phyloP scores from a whole-genome alignment of 768 basidiomycete species.

The Tulasnella sp. region DNA sequence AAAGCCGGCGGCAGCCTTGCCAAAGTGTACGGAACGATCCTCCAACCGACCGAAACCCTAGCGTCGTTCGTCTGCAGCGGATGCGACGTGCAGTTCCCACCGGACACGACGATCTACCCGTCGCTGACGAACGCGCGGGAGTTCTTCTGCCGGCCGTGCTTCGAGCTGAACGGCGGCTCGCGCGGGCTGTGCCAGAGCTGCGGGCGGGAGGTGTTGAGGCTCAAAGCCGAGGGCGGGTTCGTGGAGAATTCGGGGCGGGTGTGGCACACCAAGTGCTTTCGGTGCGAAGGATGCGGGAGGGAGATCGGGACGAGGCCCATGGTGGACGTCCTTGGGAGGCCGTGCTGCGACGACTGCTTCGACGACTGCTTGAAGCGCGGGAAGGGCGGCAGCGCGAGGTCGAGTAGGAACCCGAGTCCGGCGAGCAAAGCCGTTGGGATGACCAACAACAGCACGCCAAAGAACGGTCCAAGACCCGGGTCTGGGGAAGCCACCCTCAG shows the following conservation, averaged over 20 bases:
- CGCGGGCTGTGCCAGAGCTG: constrained; percentile 63
- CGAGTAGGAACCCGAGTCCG: constrained; percentile 9
- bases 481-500: constrained; percentile 4
- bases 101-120: constrained; percentile 80
- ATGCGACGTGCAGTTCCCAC: constrained; percentile 54
- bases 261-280: constrained; percentile 79
- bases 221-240: constrained; percentile 69
- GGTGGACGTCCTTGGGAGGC: constrained; percentile 73
- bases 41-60: constrained; percentile 69
- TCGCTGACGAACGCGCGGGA: constrained; percentile 26
- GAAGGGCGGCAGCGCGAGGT: neutral
- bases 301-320: constrained; percentile 63
- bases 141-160: constrained; percentile 69
- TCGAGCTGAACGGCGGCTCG: constrained; percentile 58
- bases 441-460: constrained; percentile 21
- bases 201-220: constrained; percentile 54
- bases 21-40: constrained; percentile 75
- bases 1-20: constrained; percentile 42
- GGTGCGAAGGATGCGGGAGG: constrained; percentile 59
- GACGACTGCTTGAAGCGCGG: constrained; percentile 45
- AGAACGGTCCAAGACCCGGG: constrained; percentile 22
- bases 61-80: constrained; percentile 54
- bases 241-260: constrained; percentile 55
- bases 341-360: constrained; percentile 72
- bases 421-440: constrained; percentile 16